Evolutionary conservation across 2,329 filamentous ascomycete genomes (phyloP).

Genomic region (Hypoxylon sp.): DNA sequence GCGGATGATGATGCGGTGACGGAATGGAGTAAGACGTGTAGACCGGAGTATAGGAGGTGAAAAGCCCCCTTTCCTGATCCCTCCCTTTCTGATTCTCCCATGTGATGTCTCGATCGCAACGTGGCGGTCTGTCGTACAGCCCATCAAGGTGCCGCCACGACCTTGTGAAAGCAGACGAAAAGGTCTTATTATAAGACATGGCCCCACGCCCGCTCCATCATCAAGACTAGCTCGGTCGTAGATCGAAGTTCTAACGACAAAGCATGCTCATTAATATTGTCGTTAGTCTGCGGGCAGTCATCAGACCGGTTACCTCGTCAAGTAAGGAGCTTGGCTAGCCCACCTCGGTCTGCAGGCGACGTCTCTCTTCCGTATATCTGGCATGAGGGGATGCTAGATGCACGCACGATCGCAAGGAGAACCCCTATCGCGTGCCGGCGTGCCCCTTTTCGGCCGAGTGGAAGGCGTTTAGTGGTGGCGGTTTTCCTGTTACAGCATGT

Average conservation of each 20-base stretch:
- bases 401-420: constrained; percentile 15
- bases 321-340: background rate
- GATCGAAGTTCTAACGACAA: background rate
- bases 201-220: background rate
- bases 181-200: constrained; percentile 8
- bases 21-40: background rate
- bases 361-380: background rate
- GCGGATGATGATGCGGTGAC: background rate
- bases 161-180: background rate
- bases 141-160: background rate
- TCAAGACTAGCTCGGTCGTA: constrained; percentile 1
- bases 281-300: background rate
- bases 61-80: background rate
- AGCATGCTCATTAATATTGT: background rate
- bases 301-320: background rate
- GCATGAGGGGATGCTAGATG: background rate
- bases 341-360: background rate
- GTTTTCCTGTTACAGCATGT: constrained; percentile 14
- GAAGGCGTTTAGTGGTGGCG: constrained; percentile 5
- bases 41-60: background rate
- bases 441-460: constrained; percentile 16
- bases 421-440: constrained; percentile 20
- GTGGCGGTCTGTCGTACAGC: constrained; percentile 6
- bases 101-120: background rate
- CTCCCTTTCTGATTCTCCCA: background rate